A percentile compares a stretch with the other conserved stretches of the same genome.
phyloP scores from a whole-genome alignment of 176 grass and related monocot genomes.

The Stipa capillata region DNA sequence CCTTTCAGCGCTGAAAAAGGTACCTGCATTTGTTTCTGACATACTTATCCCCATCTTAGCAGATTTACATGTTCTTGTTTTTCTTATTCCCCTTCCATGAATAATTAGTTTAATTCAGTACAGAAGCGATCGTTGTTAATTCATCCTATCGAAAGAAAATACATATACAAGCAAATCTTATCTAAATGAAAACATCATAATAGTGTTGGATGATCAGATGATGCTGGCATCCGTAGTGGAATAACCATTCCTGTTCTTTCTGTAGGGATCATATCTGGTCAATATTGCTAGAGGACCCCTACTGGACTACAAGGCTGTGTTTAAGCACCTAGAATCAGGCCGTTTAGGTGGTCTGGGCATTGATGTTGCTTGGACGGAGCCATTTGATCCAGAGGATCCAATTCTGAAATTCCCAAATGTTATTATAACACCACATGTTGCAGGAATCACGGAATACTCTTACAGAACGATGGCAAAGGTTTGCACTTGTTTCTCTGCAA shows the following conservation, averaged over 20 bases:
- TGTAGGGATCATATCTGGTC: slow-evolving; percentile 75
- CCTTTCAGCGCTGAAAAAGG: slow-evolving; percentile 82
- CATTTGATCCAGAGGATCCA: slow-evolving; percentile 86
- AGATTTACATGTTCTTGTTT: neutral
- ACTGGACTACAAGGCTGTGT: slow-evolving; percentile 69
- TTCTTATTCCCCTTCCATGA: neutral
- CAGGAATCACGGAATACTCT: slow-evolving; percentile 68
- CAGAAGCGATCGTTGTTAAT: neutral
- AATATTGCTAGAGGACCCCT: slow-evolving; percentile 83
- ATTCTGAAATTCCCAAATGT: slow-evolving; percentile 90
- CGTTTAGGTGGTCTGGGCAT: slow-evolving; percentile 86
- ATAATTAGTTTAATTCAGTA: neutral
- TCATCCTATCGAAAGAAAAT: neutral
- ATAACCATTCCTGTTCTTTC: neutral
- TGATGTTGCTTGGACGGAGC: slow-evolving; percentile 93
- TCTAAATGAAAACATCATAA: neutral
- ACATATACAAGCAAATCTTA: neutral
- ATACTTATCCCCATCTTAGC: neutral
- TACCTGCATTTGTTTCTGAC: slow-evolving; percentile 14
- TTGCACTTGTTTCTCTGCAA: slow-evolving; percentile 2
- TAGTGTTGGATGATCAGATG: slow-evolving; percentile 1
- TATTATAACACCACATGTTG: slow-evolving; percentile 85
- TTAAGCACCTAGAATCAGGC: slow-evolving; percentile 63
- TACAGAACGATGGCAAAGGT: slow-evolving; percentile 95
- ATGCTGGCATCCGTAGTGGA: neutral